phyloP scores from a whole-genome alignment of 768 basidiomycete species.

The Tricholoma terreum region DNA sequence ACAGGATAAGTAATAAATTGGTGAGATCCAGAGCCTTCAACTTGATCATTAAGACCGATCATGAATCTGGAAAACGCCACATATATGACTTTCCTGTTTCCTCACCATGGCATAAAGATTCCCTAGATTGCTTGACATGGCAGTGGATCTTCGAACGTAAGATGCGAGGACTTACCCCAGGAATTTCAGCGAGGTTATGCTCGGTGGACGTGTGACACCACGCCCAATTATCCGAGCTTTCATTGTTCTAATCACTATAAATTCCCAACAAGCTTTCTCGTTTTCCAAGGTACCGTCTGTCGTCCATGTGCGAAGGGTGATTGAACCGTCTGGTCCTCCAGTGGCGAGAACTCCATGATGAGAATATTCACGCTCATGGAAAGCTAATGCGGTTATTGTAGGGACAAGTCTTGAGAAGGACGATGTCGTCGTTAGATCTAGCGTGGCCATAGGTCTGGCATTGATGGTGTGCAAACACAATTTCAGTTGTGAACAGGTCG shows the following conservation, averaged over 20 bases:
- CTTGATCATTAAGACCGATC: too few species aligned
- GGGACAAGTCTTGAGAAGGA: slow-evolving; percentile 45
- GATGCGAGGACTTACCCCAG: slow-evolving; percentile 53
- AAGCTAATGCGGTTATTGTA: slow-evolving; percentile 72
- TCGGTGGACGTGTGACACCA: slow-evolving; percentile 43
- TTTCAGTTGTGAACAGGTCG: slow-evolving; percentile 70
- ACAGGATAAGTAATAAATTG: too few species aligned
- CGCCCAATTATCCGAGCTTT: slow-evolving; percentile 44
- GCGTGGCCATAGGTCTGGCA: slow-evolving; percentile 67
- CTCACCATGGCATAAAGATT: slow-evolving; percentile 24
- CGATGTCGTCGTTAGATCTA: slow-evolving; percentile 54
- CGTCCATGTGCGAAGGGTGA: slow-evolving; percentile 82
- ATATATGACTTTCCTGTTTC: slow-evolving; percentile 26
- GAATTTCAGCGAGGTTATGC: slow-evolving; percentile 78
- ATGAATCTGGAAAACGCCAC: slow-evolving; percentile 22
- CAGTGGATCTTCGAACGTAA: background rate
- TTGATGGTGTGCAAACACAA: slow-evolving; percentile 87
- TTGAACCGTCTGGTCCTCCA: slow-evolving; percentile 71
- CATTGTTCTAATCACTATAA: slow-evolving; percentile 66
- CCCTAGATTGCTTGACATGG: slow-evolving; percentile 7
- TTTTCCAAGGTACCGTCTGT: slow-evolving; percentile 68
- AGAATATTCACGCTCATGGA: slow-evolving; percentile 88
- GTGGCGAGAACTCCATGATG: slow-evolving; percentile 76
- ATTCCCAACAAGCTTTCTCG: slow-evolving; percentile 70
- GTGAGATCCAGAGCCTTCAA: too few species aligned